Conservation (phyloP, 2,329 filamentous ascomycete species). For the Colletotrichum tabaci region DNA sequence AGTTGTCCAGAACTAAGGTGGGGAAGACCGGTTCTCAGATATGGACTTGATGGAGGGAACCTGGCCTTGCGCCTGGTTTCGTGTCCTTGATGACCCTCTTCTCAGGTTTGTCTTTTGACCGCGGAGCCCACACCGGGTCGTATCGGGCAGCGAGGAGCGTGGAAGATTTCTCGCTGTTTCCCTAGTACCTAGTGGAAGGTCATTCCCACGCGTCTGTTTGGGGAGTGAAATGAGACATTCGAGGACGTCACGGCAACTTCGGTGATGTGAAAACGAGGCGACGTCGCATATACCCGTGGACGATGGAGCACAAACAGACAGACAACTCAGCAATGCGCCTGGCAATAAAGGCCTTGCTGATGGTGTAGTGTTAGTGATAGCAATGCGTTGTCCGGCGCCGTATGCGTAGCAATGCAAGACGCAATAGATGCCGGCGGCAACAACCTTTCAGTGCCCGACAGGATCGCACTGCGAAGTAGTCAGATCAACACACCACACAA, state of each 20-base stretch:
- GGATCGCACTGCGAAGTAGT: conserved; percentile 53
- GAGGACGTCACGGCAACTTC: not conserved
- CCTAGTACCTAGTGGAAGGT: not conserved
- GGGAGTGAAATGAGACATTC: not conserved
- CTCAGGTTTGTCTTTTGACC: not conserved
- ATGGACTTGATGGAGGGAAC: not conserved
- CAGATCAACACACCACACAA: conserved; percentile 51
- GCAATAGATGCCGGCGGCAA: conserved; percentile 59
- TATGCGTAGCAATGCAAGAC: conserved; percentile 38
- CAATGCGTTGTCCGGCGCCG: conserved; percentile 64
- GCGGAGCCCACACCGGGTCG: not conserved
- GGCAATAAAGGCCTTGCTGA: conserved; percentile 5
- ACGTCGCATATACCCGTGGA: conserved; percentile 15
- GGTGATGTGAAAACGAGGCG: conserved; percentile 3
- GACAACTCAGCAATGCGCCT: conserved; percentile 1
- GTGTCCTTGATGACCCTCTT: not conserved
- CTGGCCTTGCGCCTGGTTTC: not conserved
- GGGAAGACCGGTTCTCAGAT: not conserved
- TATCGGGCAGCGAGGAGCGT: not conserved
- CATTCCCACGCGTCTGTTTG: not conserved
- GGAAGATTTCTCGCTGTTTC: not conserved
- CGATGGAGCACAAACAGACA: not conserved
- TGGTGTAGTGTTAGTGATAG: conserved; percentile 18
- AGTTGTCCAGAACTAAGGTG: conserved; percentile 80
- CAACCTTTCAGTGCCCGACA: conserved; percentile 66